Base-by-base conservation (phyloP, 495 filamentous ascomycete genomes). In the Podospora fimiseda region DNA sequence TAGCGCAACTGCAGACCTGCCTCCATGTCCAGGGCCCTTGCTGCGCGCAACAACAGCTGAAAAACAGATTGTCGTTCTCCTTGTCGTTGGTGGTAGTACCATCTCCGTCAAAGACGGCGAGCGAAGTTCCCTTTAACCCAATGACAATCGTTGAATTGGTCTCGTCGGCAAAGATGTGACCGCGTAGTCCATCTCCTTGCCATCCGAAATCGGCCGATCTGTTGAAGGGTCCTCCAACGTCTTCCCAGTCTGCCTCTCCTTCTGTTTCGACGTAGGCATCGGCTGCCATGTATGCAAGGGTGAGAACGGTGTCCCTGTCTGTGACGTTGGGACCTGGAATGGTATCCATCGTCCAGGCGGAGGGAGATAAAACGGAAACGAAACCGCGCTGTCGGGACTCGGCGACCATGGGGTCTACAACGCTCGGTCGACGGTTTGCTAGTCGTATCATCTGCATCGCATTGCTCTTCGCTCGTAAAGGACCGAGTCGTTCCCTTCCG, bases 71-170 rank as follows among this genome's bases (percentile, higher is more conserved):
- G 66, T 98, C 93, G 65, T 98, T 98, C 44, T 88, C 73, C 68
- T 98, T 98, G 70, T 98, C 93, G 62, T 96, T 96, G 3, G 90
- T 95, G 0, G 90, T 96, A 0, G 93, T 96, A 11, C 89, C 91
- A 8, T 90, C 87, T 2, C 93, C 93, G 66, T 97, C 93, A 64
- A 95, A 97, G 9, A 97, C 82, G 9, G 94, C 93, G 1, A 82
- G 78, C 40, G 90, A 87, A 5, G 90, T 96, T 16, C 92, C 90
- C 69, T 98, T 98, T 24, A 98, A 70, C 2, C 88, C 91, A 44
- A 98, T 89, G 30, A 97, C 82, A 49, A 98, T 77, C 2, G 92
- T 97, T 23, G 76, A 78, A 66, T 97, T 96, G 23, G 67, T 82
- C 61, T 91, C 76, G 60, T 96, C 88, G 9, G 85, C 83, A 67